Conservation (phyloP, 2,329 filamentous ascomycete species). For the Aspergillus sp. region DNA sequence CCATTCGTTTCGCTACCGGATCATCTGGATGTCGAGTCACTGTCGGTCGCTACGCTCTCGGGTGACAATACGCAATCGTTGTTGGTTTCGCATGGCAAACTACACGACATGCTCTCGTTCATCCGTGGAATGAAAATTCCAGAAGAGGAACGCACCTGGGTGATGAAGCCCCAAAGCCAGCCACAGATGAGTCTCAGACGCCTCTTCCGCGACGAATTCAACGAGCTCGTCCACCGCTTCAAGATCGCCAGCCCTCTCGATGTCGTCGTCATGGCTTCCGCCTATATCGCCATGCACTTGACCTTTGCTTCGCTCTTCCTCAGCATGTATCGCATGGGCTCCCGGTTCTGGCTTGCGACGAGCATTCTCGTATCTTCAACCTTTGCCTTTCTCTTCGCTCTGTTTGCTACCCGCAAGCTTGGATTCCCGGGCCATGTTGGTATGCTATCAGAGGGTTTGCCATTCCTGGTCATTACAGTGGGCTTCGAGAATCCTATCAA, state of each 20-base stretch:
- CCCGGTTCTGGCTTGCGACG: slow-evolving; percentile 94
- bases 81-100: not conserved
- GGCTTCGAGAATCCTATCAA: slow-evolving; percentile 99
- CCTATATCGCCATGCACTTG: slow-evolving; percentile 96
- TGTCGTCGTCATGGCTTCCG: slow-evolving; percentile 95
- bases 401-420: slow-evolving; percentile 88
- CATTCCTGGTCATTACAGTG: slow-evolving; percentile 97
- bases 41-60: not conserved
- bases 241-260: slow-evolving; percentile 94
- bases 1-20: not conserved
- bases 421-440: slow-evolving; percentile 93
- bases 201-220: not conserved
- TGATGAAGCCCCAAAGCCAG: not conserved
- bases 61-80: no score
- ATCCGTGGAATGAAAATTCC: not conserved
- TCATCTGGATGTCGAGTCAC: not conserved
- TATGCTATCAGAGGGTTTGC: slow-evolving; percentile 89
- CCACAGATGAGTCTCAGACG: not conserved
- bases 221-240: not conserved
- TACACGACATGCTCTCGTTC: not conserved
- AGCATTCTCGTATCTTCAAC: slow-evolving; percentile 89
- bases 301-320: slow-evolving; percentile 97
- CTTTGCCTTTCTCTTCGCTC: slow-evolving; percentile 92
- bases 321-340: slow-evolving; percentile 94
- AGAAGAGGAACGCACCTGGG: not conserved